Base-by-base conservation (phyloP, 139 green algal species). In the Edaphochlamys debaryana region DNA sequence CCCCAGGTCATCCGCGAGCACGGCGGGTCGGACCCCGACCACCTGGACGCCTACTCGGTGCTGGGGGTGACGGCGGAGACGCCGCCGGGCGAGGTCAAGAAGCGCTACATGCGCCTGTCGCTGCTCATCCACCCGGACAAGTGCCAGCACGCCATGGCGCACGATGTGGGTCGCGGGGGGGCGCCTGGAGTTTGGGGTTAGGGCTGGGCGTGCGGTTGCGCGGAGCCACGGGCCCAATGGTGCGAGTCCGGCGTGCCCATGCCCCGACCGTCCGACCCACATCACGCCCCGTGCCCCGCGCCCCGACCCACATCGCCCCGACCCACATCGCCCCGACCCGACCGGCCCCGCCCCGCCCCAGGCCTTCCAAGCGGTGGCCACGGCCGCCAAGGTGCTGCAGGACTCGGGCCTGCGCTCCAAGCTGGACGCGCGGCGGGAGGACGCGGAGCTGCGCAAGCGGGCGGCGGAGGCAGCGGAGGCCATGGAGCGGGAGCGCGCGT, bases 121-220 rank as follows among this genome's bases (percentile, higher is more conserved):
- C 90, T 98, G 91, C 85, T 97, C 25, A 92, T 97, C 32, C 95
- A 98, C 62, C 95, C 95, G 0, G 95, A 98, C 86, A 98, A 98
- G 86, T 97, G 93, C 85, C 48, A 68, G 4, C 94, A 97, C 80
- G 67, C 92, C 0, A 63, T 85, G 22, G 89, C 89, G 15, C 82
- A 92, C 42, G 77, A 87, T 75, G 85, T 89, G 40, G 0, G 42
- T 45, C 27, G 20, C 9, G 20, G 11, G 64, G 6, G 62, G 22
- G n/a, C 23, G 62, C n/a, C 30, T 38, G 6, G 30, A n/a, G n/a
- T n/a, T n/a, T n/a, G n/a, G n/a, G n/a, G n/a, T n/a, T n/a, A n/a
- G n/a, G n/a, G n/a, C 19, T 17, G 25, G 7, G 25, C 23, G n/a
- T 67, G 58, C 27, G 22, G n/a, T n/a, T n/a, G n/a, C n/a, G n/a